phyloP scores from a whole-genome alignment of 345 rosid genomes.

The Kandelia obovata region DNA sequence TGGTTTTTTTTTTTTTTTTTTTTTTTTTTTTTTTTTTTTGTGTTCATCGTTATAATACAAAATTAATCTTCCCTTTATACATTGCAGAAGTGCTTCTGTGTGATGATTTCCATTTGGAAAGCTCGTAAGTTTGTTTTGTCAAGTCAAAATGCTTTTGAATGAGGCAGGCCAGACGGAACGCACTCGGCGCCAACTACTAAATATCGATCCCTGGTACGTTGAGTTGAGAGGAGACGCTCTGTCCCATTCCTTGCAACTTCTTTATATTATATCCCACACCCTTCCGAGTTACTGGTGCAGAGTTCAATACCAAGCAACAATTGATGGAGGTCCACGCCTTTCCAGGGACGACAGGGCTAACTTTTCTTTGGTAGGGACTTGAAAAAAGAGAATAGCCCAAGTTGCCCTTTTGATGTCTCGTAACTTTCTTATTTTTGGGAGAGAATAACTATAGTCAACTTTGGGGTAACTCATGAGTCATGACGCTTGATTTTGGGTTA shows the following conservation, averaged over 20 bases:
- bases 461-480: not conserved
- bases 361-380: not conserved
- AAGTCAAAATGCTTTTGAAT: too few relatives aligned
- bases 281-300: conserved; percentile 14
- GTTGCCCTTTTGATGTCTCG: conserved; percentile 4
- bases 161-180: not conserved
- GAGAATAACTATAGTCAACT: not conserved
- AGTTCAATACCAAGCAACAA: conserved; percentile 6
- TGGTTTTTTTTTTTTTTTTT: too few relatives aligned
- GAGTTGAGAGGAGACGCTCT: conserved; percentile 10
- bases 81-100: too few relatives aligned
- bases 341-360: not conserved
- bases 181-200: too few relatives aligned
- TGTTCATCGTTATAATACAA: too few relatives aligned
- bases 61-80: too few relatives aligned
- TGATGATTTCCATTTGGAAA: too few relatives aligned
- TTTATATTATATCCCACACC: conserved; percentile 23
- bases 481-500: too few relatives aligned
- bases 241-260: conserved; percentile 20
- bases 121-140: too few relatives aligned
- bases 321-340: not conserved
- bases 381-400: not conserved
- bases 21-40: too few relatives aligned
- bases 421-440: not conserved
- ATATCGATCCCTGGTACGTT: conserved; percentile 4